phyloP scores from a whole-genome alignment of 345 rosid species.

The Corymbia maculata region DNA sequence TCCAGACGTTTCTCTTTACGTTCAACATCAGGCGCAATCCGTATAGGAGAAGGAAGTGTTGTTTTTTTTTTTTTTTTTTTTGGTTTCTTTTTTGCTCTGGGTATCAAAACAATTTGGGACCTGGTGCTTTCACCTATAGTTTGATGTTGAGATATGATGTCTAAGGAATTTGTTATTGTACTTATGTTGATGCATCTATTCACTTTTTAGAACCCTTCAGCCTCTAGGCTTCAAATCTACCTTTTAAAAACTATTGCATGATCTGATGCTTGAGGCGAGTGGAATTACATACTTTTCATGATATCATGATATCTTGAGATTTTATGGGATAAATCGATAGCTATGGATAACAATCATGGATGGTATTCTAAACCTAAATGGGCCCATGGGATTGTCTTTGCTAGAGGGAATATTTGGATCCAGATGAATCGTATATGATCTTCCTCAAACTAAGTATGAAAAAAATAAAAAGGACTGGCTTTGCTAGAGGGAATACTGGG shows the following conservation, averaged over 20 bases:
- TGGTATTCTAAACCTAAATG: no score
- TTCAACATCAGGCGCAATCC: not conserved
- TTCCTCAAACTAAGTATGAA: no score
- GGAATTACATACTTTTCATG: not conserved
- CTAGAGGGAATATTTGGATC: no score
- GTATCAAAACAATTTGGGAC: not conserved
- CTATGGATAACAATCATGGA: no score
- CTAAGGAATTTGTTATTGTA: not conserved
- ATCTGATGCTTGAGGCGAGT: rapidly evolving
- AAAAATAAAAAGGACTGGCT: no score
- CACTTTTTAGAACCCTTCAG: not conserved
- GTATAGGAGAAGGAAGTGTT: not conserved
- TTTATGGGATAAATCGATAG: not conserved
- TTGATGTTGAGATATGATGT: not conserved
- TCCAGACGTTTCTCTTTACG: not conserved
- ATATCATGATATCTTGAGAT: not conserved
- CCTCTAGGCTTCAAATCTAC: not conserved
- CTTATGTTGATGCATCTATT: not conserved
- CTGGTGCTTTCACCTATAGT: not conserved
- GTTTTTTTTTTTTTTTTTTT: not conserved
- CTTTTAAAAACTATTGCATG: not conserved
- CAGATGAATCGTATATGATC: no score
- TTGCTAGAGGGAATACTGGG: no score
- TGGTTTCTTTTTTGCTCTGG: not conserved
- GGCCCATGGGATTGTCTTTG: no score